Base-by-base conservation (phyloP, 2,329 filamentous ascomycete genomes). In the Pseudogymnoascus sp. region DNA sequence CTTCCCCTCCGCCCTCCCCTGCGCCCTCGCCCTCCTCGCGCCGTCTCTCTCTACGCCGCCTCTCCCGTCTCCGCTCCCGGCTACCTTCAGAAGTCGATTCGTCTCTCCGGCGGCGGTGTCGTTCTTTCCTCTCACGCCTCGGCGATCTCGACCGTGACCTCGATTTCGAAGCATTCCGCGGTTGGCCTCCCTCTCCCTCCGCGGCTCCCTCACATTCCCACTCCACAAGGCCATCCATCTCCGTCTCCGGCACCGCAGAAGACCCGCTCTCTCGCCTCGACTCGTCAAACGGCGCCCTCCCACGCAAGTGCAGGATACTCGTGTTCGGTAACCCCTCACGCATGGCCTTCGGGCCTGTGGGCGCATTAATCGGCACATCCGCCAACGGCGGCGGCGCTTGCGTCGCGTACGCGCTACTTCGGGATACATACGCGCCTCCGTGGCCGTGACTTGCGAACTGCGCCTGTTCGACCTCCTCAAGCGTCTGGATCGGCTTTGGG, bases 311-410 rank as follows among this genome's bases (percentile, higher is more conserved):
- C 66, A 86, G 83, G 61, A 90, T 83, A 68, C 89, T 90, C 63
- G 88, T 92, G 74, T 95, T 95, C 60, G 90, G 89, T 10, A 92
- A 79, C 31, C 92, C 91, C 75, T 94, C 89, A 66, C 93, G 84
- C 91, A 97, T 96, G 16, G 94, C 94, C 76, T 94, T 92, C 58
- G 94, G 94, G 8, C 92, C 94, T 62, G 89, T 96, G 29, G 94
- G 94, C 29, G 94, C 94, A 76, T 81, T 91, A 76, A 86, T 74
- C 49, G 85, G 85, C 60, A 80, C 77, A 62, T 75, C 74, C 66
- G 31, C 37, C 37, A 41, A 35, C 8, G 58, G 23, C n/a, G 58
- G 33, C 14, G 33, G 33, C 19, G 37, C 23, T 38, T 38, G 58
- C 16, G 33, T 60, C 21, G 49, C 49, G 6, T 33, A 55, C 10